Base-by-base conservation (phyloP, 2,329 filamentous ascomycete genomes). In the Colletotrichum incanum region DNA sequence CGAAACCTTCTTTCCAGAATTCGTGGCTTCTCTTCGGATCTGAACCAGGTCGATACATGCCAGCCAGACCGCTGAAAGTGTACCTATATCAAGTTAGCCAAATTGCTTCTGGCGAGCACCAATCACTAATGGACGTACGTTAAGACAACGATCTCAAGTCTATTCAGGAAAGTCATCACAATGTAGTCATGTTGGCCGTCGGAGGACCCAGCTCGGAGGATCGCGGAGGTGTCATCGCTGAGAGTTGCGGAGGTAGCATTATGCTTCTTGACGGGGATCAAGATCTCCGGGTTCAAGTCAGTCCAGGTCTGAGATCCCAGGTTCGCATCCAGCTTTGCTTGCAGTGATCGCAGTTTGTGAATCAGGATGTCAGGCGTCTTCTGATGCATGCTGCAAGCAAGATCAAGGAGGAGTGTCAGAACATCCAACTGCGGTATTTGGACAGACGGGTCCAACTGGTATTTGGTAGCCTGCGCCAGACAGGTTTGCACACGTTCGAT, bases 401-500 rank as follows among this genome's bases (percentile, higher is more conserved):
- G 85, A 77, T 95, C 93, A 23, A 95, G 84, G 56, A 93, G 86
- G 65, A 93, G 86, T 16, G 91, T 86, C 61, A 95, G 80, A 2
- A 91, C 86, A 66, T 91, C 88, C 20, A 95, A 86, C 76, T 94
- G 93, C 7, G 91, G 89, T 49, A 94, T 87, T 54, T 87, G 85
- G 65, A 89, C 85, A n/a, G 88, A 86, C 1, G 88, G 85, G 49
- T 93, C 89, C 14, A 93, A 84, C 78, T 96, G 93, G 65, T 92
- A 88, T 75, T 92, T 93, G 71, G 92, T 86, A 7, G 91, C 93
- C 62, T 92, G 88, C n/a, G 93, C 93, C 74, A 96, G 88, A 64
- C 93, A 93, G 55, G 88, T 86, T 76, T 94, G 92, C 41, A 94
- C 90, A 71, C 92, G 88, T 74, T 93, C 90, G n/a, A 92, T 83